Base-by-base conservation (phyloP, 2,329 filamentous ascomycete genomes). In the Onygena corvina region DNA sequence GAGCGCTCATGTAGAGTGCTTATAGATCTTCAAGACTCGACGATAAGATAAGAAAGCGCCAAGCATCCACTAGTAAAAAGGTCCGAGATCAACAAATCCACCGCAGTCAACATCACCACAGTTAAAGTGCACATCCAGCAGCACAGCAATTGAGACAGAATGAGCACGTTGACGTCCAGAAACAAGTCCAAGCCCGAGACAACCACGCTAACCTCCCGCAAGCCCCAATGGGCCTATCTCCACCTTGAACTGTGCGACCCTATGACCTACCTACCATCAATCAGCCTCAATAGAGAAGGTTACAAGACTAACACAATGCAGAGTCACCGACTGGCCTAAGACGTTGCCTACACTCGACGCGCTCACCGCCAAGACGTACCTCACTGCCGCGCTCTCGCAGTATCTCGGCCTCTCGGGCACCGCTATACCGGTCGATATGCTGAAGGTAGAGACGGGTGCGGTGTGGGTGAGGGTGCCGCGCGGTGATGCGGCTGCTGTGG, bases 401-500 rank as follows among this genome's bases (percentile, higher is more conserved):
- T 72, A 69, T 56, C 66, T 73, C 38, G 71, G 71, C 1, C 51
- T 72, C 5, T 64, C 64, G 3, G 71, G 71, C 12, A 68, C 69
- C 2, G 62, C 69, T 11, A 72, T 74, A 33, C 58, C 69, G 2
- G 62, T 74, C 46, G 71, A 74, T 50, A 69, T 74, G 29, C 57
- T 73, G 11, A 70, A 71, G 40, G 56, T 69, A 14, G 59, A 62
- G 31, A 51, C 7, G 27, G 30, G 35, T 12, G 36, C 46, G 5
- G 52, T 66, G 5, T 74, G 70, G 69, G 64, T 73, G 11, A 64
- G 71, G 30, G 61, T 72, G 0, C 69, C 71, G 1, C 58, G 64
- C 23, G 66, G 69, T n/a, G 71, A 73, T 54, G 67, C 62, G 5
- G 54, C 61, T 1, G 67, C 64, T 18, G 67, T 73, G 11, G 60